These are phyloP conservation scores for Silene conica DNA, from an alignment of 148 eudicot species.

Conservation along the genomic window DNA sequence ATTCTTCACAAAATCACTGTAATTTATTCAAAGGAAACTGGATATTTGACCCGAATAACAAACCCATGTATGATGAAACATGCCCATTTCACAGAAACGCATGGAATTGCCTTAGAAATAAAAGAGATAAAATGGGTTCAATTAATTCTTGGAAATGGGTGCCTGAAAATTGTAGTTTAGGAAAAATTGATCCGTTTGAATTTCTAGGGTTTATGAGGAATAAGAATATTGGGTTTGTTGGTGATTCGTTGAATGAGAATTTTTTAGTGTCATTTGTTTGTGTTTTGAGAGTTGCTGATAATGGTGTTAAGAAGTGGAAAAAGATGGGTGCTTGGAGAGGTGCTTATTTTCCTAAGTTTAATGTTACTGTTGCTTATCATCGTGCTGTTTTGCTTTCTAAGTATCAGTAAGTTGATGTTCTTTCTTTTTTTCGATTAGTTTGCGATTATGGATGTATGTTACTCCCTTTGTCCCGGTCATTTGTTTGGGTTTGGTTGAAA, in stretches of 20 bases:
- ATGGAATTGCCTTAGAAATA: constrained; percentile 78
- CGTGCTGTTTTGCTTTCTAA: constrained; percentile 86
- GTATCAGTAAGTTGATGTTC: constrained; percentile 47
- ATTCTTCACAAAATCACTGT: constrained; percentile 28
- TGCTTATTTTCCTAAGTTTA: constrained; percentile 66
- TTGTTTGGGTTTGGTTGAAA: too few species aligned
- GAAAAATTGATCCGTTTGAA: constrained; percentile 48
- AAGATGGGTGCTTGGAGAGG: constrained; percentile 92
- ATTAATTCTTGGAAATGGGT: constrained; percentile 90
- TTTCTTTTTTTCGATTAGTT: neutral
- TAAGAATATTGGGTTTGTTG: constrained; percentile 80
- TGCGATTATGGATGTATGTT: too few species aligned
- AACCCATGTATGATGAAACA: constrained; percentile 55
- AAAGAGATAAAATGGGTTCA: constrained; percentile 54
- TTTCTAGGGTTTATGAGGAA: constrained; percentile 71
- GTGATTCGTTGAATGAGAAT: constrained; percentile 88
- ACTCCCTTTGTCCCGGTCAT: too few species aligned
- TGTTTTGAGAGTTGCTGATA: constrained; percentile 64
- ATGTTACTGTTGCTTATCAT: constrained; percentile 89
- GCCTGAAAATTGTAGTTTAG: constrained; percentile 57
- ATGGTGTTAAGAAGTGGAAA: constrained; percentile 79
- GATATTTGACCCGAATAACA: constrained; percentile 56
- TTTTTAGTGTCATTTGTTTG: constrained; percentile 68
- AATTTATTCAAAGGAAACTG: constrained; percentile 66
- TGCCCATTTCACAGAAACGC: constrained; percentile 90